Evolutionary conservation across 495 filamentous ascomycete species (phyloP).

Genomic region (Aspergillus bridgeri): DNA sequence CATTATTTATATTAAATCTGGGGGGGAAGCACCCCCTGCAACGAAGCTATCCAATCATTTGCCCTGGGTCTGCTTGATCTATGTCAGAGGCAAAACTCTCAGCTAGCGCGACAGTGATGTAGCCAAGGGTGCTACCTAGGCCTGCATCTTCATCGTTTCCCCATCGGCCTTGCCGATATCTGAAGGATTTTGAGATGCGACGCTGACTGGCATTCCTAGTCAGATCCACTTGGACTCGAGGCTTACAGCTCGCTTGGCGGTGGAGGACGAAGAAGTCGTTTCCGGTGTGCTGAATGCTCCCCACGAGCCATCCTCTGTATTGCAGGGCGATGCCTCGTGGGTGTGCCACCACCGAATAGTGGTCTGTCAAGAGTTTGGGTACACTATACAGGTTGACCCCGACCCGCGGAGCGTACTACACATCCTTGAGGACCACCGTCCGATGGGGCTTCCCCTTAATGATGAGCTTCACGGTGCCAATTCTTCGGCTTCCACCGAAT

Average conservation of each 20-base stretch:
- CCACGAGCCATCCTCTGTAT: conserved; percentile 15
- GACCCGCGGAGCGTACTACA: conserved; percentile 6
- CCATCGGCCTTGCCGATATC: background rate
- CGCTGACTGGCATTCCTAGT: conserved; percentile 1
- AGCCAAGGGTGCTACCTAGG: too few relatives aligned
- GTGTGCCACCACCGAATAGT: conserved; percentile 11
- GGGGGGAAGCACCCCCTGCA: too few relatives aligned
- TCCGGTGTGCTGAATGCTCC: conserved; percentile 9
- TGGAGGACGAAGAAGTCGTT: conserved; percentile 15
- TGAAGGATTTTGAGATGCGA: conserved; percentile 2
- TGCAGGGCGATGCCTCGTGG: conserved; percentile 12
- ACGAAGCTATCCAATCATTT: too few relatives aligned
- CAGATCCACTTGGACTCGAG: conserved; percentile 4
- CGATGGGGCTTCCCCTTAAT: conserved; percentile 10
- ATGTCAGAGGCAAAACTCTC: too few relatives aligned
- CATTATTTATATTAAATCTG: too few relatives aligned
- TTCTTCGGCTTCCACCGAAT: conserved; percentile 17
- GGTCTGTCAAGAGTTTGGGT: conserved; percentile 5
- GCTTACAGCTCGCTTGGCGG: conserved; percentile 7
- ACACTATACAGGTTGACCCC: conserved; percentile 15
- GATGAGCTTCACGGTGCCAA: conserved; percentile 16
- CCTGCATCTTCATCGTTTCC: too few relatives aligned
- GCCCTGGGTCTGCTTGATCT: too few relatives aligned
- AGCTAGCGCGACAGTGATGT: too few relatives aligned
- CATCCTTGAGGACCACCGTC: conserved; percentile 11